Evolutionary conservation across 2,329 filamentous ascomycete species (phyloP).

Genomic region (Scedosporium boydii): DNA sequence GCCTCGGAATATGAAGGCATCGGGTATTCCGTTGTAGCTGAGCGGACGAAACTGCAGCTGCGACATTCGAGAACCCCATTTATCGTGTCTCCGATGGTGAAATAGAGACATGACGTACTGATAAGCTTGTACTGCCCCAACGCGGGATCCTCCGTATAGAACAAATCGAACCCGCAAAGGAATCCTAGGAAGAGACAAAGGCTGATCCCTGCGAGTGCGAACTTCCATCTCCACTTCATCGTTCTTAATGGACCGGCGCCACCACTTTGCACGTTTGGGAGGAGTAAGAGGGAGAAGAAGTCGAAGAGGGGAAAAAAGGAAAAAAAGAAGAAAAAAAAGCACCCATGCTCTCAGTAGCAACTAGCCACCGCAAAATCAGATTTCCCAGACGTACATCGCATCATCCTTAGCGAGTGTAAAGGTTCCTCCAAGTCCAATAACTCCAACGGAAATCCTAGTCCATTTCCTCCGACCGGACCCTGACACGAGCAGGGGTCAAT

Average conservation of each 20-base stretch:
- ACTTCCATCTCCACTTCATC: not conserved
- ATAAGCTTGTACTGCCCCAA: not conserved
- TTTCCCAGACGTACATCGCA: too few species aligned
- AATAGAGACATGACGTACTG: not conserved
- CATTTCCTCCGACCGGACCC: too few species aligned
- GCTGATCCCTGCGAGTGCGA: not conserved
- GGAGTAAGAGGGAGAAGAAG: not conserved
- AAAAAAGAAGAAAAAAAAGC: not conserved
- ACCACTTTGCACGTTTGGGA: not conserved
- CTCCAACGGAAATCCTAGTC: too few species aligned
- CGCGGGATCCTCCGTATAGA: not conserved
- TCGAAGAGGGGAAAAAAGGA: not conserved
- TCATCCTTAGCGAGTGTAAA: too few species aligned
- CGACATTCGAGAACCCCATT: not conserved
- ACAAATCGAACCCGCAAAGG: not conserved
- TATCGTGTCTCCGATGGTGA: not conserved
- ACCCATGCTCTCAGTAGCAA: not conserved
- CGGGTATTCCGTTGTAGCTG: not conserved
- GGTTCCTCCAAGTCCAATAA: too few species aligned
- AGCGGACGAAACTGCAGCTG: not conserved
- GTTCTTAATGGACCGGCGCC: not conserved
- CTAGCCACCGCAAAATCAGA: too few species aligned
- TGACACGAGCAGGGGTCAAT: too few species aligned
- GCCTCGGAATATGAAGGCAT: not conserved
- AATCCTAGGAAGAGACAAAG: not conserved